Evolutionary conservation across 2,329 filamentous ascomycete species (phyloP), one percentile per base, ranked within the genome.

Genomic region (Botryotinia convoluta): DNA sequence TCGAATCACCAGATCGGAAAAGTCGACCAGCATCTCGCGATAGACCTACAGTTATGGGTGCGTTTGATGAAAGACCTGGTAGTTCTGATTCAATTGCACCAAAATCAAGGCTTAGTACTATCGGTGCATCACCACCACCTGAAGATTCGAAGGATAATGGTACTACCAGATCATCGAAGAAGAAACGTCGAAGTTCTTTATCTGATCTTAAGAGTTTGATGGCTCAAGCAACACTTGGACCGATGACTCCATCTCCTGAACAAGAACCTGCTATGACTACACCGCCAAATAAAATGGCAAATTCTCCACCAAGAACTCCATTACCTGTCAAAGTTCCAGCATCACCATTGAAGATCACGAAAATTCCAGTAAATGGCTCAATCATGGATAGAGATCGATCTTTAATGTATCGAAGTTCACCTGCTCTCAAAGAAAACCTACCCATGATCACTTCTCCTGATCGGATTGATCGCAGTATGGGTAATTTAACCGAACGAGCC

Each of bases 141-240:
- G 82, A 90, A 69, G 84, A 84, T 84, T 81, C 83, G 85, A 80
- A 76, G 78, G 76, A 79, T 76, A 81, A 81, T 51, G 78, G 59
- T 74, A 81, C 81, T 39, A 77, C 62, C 73, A 84, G 81, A 76
- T 82, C 82, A n/a, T 83, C 85, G 62, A 90, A 88, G 80, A 95
- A 91, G 84, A 98, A 97, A 84, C 88, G 95, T 72, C 91, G 95
- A 80, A 98, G 95, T 83, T 98, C 95, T 39, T 84, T 98, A 60
- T 97, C 95, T 7, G 95, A 98, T 81, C 86, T 98, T 65, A 92
- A 90, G 77, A 87, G 85, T 72, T 84, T 93, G 29, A 90, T 95
- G 83, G 87, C 86, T 59, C 86, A 89, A 72, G 86, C 90, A 14
- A 87, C 85, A 18, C 82, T 91, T 0, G 84, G 83, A 26, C 79